Conservation (phyloP, 2,329 filamentous ascomycete species). For the Tolypocladium capitatum region DNA sequence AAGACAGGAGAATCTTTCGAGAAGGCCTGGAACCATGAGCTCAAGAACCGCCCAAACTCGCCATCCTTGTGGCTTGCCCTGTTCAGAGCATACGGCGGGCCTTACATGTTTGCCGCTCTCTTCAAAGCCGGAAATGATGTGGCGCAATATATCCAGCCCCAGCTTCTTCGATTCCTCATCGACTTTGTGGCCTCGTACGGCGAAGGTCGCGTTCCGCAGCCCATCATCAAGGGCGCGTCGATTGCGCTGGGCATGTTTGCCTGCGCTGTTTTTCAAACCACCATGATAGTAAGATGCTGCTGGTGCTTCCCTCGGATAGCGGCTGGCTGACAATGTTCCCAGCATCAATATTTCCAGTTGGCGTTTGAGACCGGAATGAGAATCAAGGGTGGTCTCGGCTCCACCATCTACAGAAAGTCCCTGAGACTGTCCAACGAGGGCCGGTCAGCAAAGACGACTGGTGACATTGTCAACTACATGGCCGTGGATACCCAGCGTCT, state of each 20-base stretch:
- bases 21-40: conserved; percentile 61
- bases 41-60: conserved; percentile 47
- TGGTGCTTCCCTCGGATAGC: not conserved
- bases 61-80: conserved; percentile 73
- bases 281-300: conserved; percentile 44
- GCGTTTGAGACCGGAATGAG: conserved; percentile 94
- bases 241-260: conserved; percentile 89
- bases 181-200: conserved; percentile 70
- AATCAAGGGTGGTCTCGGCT: conserved; percentile 80
- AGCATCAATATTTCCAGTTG: conserved; percentile 92
- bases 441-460: conserved; percentile 74
- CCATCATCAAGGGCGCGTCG: conserved; percentile 68
- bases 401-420: conserved; percentile 86
- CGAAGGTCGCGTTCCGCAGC: conserved; percentile 49
- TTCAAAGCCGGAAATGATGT: conserved; percentile 86
- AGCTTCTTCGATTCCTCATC: conserved; percentile 75
- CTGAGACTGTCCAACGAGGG: conserved; percentile 88
- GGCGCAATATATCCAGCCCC: conserved; percentile 80
- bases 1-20: conserved; percentile 59
- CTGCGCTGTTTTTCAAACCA: conserved; percentile 75
- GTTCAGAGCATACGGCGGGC: conserved; percentile 70
- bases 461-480: conserved; percentile 99
- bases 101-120: conserved; percentile 66
- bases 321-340: conserved; percentile 9
- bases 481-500: conserved; percentile 93